Conservation (phyloP, 306 rosid species). For the Acacia melanoxylon region DNA sequence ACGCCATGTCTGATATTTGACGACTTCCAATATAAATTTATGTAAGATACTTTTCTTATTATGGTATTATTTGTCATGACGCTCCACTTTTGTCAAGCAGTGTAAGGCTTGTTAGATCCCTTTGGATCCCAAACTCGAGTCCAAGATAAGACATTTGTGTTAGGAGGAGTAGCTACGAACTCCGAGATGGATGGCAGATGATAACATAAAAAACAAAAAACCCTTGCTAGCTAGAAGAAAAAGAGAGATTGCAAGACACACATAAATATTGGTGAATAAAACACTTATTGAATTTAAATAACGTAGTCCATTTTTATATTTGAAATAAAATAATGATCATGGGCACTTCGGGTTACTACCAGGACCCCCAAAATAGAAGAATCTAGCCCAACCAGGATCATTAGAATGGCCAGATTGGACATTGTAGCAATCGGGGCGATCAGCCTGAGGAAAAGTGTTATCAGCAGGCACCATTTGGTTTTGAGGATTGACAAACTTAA, state of each 20-base stretch:
- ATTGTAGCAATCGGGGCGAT: not conserved
- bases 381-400: not conserved
- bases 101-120: no score
- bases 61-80: no score
- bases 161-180: no score
- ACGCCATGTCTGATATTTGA: no score
- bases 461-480: not conserved
- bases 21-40: no score
- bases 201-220: no score
- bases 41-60: no score
- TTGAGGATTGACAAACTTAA: slow-evolving; percentile 17
- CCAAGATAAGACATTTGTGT: no score
- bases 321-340: not conserved
- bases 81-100: no score
- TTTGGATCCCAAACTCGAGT: no score
- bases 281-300: not conserved
- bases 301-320: not conserved
- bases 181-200: no score
- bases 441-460: not conserved
- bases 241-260: not conserved
- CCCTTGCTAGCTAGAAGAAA: no score
- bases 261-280: not conserved
- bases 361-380: not conserved
- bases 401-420: not conserved
- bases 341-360: not conserved